Evolutionary conservation across 2,329 filamentous ascomycete species (phyloP).

Genomic region (Phialophora macrospora): DNA sequence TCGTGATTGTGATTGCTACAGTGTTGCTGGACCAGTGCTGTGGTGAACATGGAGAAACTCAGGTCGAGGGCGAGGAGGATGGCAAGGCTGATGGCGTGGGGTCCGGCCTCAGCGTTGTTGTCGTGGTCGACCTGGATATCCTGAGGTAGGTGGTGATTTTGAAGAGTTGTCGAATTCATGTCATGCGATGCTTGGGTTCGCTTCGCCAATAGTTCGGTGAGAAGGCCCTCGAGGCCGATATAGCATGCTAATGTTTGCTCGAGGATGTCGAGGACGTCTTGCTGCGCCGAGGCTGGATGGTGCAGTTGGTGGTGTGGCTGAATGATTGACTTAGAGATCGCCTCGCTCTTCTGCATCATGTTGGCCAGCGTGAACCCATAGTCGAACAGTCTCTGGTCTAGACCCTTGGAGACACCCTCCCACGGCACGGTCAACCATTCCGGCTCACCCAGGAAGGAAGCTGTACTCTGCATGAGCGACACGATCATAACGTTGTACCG

Average conservation of each 20-base stretch:
- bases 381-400: slow-evolving; percentile 23
- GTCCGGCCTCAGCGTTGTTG: not conserved
- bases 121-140: not conserved
- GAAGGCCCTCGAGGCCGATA: not conserved
- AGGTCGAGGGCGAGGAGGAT: slow-evolving; percentile 19
- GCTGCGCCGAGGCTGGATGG: not conserved
- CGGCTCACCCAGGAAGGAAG: slow-evolving; percentile 9
- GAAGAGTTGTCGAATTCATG: not conserved
- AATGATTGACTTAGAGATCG: not conserved
- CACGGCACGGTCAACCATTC: slow-evolving; percentile 23
- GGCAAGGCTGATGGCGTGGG: not conserved
- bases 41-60: slow-evolving; percentile 7
- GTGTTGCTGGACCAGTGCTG: slow-evolving; percentile 6
- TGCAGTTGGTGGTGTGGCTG: not conserved
- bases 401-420: slow-evolving; percentile 9
- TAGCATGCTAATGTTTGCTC: slow-evolving; percentile 10
- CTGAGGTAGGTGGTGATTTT: not conserved
- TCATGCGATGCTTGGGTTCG: not conserved
- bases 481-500: slow-evolving; percentile 24
- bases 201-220: not conserved
- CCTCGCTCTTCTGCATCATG: slow-evolving; percentile 3
- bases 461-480: slow-evolving; percentile 5
- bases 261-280: not conserved
- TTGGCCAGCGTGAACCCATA: slow-evolving; percentile 18
- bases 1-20: not conserved